These are phyloP conservation scores for Tanacetum coccineum DNA, from an alignment of 129 eudicot species.

Conservation along the genomic window DNA sequence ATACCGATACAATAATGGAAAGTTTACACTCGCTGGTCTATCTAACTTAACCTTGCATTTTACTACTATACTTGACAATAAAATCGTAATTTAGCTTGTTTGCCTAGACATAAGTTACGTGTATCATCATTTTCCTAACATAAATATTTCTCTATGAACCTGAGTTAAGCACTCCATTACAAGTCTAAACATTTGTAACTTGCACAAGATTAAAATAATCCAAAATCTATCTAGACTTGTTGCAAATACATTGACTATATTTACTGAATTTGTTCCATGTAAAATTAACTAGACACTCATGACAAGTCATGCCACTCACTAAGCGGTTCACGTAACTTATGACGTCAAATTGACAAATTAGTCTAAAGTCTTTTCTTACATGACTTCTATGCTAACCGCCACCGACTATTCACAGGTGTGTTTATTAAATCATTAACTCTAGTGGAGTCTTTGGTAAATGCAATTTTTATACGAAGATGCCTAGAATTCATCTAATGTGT, in stretches of 20 bases:
- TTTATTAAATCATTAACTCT: background rate
- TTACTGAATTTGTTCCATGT: too few relatives aligned
- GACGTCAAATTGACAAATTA: too few relatives aligned
- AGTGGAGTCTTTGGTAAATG: background rate
- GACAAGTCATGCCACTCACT: too few relatives aligned
- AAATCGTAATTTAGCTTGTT: constrained; percentile 4
- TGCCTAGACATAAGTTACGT: background rate
- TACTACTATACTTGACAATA: background rate
- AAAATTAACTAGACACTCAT: background rate
- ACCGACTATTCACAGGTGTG: too few relatives aligned
- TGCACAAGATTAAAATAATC: background rate
- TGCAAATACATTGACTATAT: constrained; percentile 4
- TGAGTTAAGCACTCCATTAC: constrained; percentile 1
- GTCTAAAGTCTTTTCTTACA: too few relatives aligned
- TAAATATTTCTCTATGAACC: background rate
- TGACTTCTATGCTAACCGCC: too few relatives aligned
- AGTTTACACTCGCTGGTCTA: background rate
- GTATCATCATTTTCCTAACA: constrained; percentile 7
- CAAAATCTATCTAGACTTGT: constrained; percentile 3
- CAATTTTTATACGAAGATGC: background rate
- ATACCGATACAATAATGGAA: constrained; percentile 1
- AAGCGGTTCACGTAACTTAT: too few relatives aligned
- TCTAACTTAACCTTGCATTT: background rate
- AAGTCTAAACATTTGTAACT: constrained; percentile 4
- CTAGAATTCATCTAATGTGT: background rate